These are phyloP conservation scores for Vitis riparia DNA, from an alignment of 164 flowering plant genomes.

Conservation along the genomic window DNA sequence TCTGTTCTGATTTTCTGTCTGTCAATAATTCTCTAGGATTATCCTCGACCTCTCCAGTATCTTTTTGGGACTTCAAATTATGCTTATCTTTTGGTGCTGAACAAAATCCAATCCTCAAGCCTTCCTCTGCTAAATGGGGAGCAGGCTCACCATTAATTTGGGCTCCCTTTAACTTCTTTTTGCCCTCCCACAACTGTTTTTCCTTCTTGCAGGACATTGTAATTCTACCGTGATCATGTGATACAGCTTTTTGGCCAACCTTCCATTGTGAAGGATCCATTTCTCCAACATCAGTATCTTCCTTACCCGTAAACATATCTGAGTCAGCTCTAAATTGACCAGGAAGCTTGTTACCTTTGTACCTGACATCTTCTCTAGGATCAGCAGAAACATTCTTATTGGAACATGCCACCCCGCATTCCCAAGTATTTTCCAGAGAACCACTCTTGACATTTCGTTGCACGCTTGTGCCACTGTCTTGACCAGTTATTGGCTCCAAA, in stretches of 20 bases:
- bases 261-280: conserved; percentile 19
- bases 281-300: conserved; percentile 19
- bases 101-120: conserved; percentile 21
- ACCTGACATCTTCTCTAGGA: conserved; percentile 17
- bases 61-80: conserved; percentile 12
- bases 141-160: conserved; percentile 18
- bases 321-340: conserved; percentile 15
- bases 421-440: conserved; percentile 21
- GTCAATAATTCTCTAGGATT: conserved; percentile 9
- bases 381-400: conserved; percentile 15
- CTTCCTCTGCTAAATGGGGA: conserved; percentile 27
- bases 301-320: conserved; percentile 25
- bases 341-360: conserved; percentile 20
- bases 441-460: conserved; percentile 23
- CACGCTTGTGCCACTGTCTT: conserved; percentile 19
- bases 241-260: conserved; percentile 16
- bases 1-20: conserved; percentile 8
- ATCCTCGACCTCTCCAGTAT: too few relatives aligned
- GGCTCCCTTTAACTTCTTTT: conserved; percentile 39
- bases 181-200: conserved; percentile 22
- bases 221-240: conserved; percentile 14
- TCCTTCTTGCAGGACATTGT: conserved; percentile 17
- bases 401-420: conserved; percentile 12
- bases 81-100: conserved; percentile 20
- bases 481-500: conserved; percentile 22